These are phyloP conservation scores for Leccinum variicolor DNA, from an alignment of 768 basidiomycete genomes.

Conservation along the genomic window DNA sequence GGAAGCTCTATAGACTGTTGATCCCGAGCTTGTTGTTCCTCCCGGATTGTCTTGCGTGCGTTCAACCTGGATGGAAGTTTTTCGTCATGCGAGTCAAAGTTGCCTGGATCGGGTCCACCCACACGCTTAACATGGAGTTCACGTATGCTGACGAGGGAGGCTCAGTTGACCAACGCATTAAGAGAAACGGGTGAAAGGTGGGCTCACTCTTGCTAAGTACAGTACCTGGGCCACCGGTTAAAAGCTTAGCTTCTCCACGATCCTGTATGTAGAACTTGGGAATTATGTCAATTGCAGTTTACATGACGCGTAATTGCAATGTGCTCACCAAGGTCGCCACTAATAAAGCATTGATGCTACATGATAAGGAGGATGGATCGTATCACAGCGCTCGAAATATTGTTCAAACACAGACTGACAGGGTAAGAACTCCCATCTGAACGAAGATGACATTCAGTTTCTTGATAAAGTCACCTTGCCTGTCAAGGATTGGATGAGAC, in stretches of 20 bases:
- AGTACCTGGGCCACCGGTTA: constrained; percentile 8
- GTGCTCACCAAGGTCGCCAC: constrained; percentile 13
- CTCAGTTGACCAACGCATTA: not conserved
- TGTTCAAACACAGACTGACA: constrained; percentile 4
- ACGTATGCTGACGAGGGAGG: constrained; percentile 11
- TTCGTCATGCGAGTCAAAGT: not conserved
- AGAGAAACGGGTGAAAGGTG: not conserved
- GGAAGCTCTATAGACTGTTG: not conserved
- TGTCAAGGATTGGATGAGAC: not conserved
- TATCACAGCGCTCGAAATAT: not conserved
- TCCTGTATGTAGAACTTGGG: constrained; percentile 17
- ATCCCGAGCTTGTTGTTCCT: constrained; percentile 3
- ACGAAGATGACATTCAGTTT: constrained; percentile 12
- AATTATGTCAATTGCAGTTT: not conserved
- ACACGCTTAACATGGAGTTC: constrained; percentile 28
- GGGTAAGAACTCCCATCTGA: constrained; percentile 19
- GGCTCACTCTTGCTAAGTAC: constrained; percentile 20
- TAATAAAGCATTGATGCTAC: constrained; percentile 8
- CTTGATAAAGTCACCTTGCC: constrained; percentile 11
- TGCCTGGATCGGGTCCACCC: not conserved
- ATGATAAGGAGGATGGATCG: not conserved
- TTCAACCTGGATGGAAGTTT: constrained; percentile 8
- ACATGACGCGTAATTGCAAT: not conserved
- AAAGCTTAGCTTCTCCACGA: not conserved
- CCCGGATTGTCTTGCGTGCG: constrained; percentile 16